Conservation (phyloP, 2,329 filamentous ascomycete species). For the Hirsutella minnesotensis region DNA sequence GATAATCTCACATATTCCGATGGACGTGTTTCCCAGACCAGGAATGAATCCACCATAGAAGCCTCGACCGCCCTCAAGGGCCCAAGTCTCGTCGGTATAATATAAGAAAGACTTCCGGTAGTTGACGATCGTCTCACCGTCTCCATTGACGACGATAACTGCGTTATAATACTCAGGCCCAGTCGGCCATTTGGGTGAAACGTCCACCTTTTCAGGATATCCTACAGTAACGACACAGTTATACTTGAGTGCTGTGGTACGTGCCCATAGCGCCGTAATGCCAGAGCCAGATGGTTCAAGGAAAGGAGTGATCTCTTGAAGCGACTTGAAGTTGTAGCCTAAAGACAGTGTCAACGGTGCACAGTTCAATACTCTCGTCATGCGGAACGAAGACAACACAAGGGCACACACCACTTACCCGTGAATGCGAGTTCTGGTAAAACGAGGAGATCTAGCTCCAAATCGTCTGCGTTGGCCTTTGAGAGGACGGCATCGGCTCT, state of each 20-base stretch:
- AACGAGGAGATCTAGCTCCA: slow-evolving; percentile 64
- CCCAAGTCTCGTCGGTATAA: slow-evolving; percentile 50
- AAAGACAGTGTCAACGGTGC: no score
- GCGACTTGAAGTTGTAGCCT: no score
- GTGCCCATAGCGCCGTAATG: no score
- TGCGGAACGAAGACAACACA: no score
- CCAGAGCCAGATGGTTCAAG: no score
- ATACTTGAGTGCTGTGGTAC: no score
- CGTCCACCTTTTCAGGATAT: slow-evolving; percentile 59
- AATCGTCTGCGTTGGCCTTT: slow-evolving; percentile 32
- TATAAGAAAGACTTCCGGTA: slow-evolving; percentile 51
- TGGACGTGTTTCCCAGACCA: slow-evolving; percentile 37
- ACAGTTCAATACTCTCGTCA: no score
- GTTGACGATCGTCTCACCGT: slow-evolving; percentile 49
- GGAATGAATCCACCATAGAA: slow-evolving; percentile 35
- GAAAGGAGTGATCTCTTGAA: no score
- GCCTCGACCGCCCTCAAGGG: slow-evolving; percentile 37
- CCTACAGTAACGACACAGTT: slow-evolving; percentile 59
- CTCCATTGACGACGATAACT: slow-evolving; percentile 38
- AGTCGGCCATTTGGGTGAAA: slow-evolving; percentile 35
- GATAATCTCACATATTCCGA: slow-evolving; percentile 44
- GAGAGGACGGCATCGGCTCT: slow-evolving; percentile 53
- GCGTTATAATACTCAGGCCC: slow-evolving; percentile 44
- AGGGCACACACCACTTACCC: no score
- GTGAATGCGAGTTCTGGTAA: slow-evolving; percentile 71